phyloP scores from a whole-genome alignment of 495 filamentous ascomycete species.

The Penicillium daleae region DNA sequence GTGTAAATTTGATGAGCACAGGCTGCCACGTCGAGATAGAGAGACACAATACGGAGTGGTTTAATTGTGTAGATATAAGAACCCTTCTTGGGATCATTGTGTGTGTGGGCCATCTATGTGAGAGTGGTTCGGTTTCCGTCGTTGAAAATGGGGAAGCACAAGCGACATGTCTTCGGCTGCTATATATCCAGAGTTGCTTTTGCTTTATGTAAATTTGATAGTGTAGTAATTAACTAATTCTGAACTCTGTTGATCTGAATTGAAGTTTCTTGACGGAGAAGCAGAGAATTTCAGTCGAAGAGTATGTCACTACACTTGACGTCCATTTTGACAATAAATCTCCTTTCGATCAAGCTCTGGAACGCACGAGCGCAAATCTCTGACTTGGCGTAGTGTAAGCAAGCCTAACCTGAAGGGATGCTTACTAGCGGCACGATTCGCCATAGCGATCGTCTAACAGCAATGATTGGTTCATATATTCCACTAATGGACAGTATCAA shows the following conservation, averaged over 20 bases:
- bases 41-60: neutral
- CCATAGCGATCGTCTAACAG: neutral
- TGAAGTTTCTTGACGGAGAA: too few species aligned
- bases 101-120: neutral
- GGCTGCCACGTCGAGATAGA: neutral
- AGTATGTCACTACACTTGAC: neutral
- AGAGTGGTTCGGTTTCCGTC: neutral
- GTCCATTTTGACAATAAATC: neutral
- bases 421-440: neutral
- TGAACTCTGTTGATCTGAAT: too few species aligned
- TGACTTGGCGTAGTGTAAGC: neutral
- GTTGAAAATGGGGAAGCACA: neutral
- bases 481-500: neutral
- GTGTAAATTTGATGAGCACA: slow-evolving; percentile 1
- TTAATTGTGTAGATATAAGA: neutral
- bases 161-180: neutral
- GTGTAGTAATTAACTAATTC: neutral
- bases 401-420: neutral
- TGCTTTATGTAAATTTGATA: neutral
- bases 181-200: neutral
- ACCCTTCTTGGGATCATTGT: neutral
- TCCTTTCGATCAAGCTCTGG: too few species aligned
- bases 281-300: too few species aligned
- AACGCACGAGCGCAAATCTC: neutral
- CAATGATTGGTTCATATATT: neutral